These are phyloP conservation scores for Blastobotrys mokoenaii DNA, from an alignment of 805 yeast species.

Conservation along the genomic window DNA sequence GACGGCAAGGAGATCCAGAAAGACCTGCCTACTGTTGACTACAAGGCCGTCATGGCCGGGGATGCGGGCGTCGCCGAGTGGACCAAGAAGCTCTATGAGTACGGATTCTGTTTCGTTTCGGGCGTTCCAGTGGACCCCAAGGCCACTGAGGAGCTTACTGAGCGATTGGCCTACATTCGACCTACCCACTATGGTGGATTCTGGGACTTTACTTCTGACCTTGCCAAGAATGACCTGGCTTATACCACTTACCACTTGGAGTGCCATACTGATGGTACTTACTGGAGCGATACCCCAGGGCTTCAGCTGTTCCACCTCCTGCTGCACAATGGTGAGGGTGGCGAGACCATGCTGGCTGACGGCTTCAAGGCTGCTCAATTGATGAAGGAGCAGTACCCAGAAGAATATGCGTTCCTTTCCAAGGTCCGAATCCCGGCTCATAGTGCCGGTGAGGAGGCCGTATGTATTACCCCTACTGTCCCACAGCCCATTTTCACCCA, in stretches of 20 bases:
- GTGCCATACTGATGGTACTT: constrained; percentile 66
- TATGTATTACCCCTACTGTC: constrained; percentile 48
- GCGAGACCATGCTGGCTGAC: constrained; percentile 59
- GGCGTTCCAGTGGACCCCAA: constrained; percentile 53
- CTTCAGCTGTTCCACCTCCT: constrained; percentile 60
- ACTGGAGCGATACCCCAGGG: constrained; percentile 68
- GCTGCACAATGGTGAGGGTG: constrained; percentile 53
- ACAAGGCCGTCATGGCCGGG: constrained; percentile 36
- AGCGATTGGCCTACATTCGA: constrained; percentile 49
- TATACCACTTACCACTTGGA: constrained; percentile 59
- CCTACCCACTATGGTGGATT: constrained; percentile 75
- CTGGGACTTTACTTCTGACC: constrained; percentile 69
- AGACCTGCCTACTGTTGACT: constrained; percentile 42
- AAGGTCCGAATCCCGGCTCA: constrained; percentile 54
- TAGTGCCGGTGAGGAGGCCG: constrained; percentile 62
- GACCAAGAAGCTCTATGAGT: constrained; percentile 43
- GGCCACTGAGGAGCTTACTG: constrained; percentile 49
- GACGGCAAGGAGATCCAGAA: constrained; percentile 32
- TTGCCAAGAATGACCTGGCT: constrained; percentile 62
- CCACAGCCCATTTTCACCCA: constrained; percentile 49
- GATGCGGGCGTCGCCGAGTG: constrained; percentile 44
- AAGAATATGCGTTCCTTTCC: constrained; percentile 42
- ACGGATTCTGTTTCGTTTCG: constrained; percentile 56
- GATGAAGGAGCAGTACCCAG: constrained; percentile 40
- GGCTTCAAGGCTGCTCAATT: constrained; percentile 52